Percentiles rank a stretch among this genome's conserved stretches.
Evolutionary conservation across 371 early-diverging fungal genomes (phyloP).

Genomic region (Dinochytrium kinnereticum): DNA sequence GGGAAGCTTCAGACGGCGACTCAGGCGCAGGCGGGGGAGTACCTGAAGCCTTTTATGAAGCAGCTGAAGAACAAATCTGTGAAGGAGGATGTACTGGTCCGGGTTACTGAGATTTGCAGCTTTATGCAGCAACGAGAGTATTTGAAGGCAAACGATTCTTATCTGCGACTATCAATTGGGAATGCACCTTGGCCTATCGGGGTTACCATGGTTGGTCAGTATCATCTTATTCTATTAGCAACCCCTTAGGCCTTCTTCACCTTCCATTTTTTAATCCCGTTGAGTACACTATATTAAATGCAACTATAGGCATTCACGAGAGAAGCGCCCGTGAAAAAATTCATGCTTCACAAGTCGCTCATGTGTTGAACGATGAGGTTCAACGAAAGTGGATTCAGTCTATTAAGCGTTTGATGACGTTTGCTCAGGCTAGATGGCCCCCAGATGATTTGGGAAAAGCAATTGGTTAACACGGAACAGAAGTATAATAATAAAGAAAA

Average conservation of each 20-base stretch:
- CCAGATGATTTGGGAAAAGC: slow-evolving; percentile 74
- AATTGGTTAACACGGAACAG: slow-evolving; percentile 39
- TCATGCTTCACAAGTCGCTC: slow-evolving; percentile 92
- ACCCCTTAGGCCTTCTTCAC: too few relatives aligned
- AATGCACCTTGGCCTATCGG: slow-evolving; percentile 99
- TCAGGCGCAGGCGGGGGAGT: slow-evolving; percentile 83
- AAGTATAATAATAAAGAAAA: background rate
- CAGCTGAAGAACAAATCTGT: slow-evolving; percentile 77
- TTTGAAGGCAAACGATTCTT: slow-evolving; percentile 91
- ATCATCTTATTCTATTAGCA: slow-evolving; percentile 4
- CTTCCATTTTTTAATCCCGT: too few relatives aligned
- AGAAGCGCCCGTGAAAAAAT: slow-evolving; percentile 97
- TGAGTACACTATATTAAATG: too few relatives aligned
- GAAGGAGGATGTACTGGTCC: slow-evolving; percentile 83
- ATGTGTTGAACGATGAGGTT: slow-evolving; percentile 97
- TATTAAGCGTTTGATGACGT: slow-evolving; percentile 96
- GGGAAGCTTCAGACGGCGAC: slow-evolving; percentile 85
- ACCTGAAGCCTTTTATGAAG: slow-evolving; percentile 89
- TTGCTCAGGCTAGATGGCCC: slow-evolving; percentile 90
- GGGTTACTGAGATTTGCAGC: slow-evolving; percentile 87
- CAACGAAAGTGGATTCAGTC: slow-evolving; percentile 98
- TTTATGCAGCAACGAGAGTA: slow-evolving; percentile 87
- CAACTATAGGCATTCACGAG: slow-evolving; percentile 84
- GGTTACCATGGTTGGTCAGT: slow-evolving; percentile 80
- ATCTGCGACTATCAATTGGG: slow-evolving; percentile 92